Evolutionary conservation across 2,329 filamentous ascomycete species (phyloP).

Genomic region (Sporothrix luriei): DNA sequence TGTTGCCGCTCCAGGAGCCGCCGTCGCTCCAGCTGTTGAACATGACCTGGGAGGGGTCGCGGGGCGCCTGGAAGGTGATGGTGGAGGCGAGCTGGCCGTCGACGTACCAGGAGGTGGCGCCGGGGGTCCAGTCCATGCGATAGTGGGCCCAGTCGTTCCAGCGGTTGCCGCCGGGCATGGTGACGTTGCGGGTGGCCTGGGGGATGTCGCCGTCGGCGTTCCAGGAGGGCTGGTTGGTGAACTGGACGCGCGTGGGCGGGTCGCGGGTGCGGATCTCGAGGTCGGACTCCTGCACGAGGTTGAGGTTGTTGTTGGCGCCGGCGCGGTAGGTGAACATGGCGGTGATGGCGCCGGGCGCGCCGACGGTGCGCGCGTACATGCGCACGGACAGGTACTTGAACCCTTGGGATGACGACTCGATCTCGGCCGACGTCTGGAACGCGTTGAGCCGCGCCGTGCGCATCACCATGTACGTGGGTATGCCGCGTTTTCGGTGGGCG

Average conservation of each 20-base stretch:
- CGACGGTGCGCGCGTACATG: slow-evolving; percentile 42
- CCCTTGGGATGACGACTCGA: slow-evolving; percentile 40
- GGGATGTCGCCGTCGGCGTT: slow-evolving; percentile 48
- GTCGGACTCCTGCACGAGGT: slow-evolving; percentile 44
- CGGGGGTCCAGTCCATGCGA: slow-evolving; percentile 55
- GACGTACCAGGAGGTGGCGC: slow-evolving; percentile 53
- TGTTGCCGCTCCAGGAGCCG: slow-evolving; percentile 54
- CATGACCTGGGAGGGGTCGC: slow-evolving; percentile 50
- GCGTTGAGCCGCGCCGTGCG: slow-evolving; percentile 33
- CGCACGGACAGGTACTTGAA: slow-evolving; percentile 43
- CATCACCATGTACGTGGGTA: slow-evolving; percentile 35
- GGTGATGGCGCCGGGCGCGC: slow-evolving; percentile 42
- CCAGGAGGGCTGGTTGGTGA: slow-evolving; percentile 57
- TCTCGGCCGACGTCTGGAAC: slow-evolving; percentile 41
- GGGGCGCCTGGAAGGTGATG: slow-evolving; percentile 54
- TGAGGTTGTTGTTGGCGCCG: slow-evolving; percentile 35
- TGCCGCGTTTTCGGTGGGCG: not conserved
- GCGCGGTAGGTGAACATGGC: slow-evolving; percentile 45
- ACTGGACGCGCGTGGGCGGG: slow-evolving; percentile 45
- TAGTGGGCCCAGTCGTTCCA: slow-evolving; percentile 57
- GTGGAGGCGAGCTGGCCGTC: slow-evolving; percentile 49
- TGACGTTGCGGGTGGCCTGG: slow-evolving; percentile 47
- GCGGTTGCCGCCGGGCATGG: slow-evolving; percentile 42
- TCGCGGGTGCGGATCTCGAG: slow-evolving; percentile 49
- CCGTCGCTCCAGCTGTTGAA: slow-evolving; percentile 59